phyloP scores from a whole-genome alignment of 495 filamentous ascomycete species.

The Aspergillus steynii region DNA sequence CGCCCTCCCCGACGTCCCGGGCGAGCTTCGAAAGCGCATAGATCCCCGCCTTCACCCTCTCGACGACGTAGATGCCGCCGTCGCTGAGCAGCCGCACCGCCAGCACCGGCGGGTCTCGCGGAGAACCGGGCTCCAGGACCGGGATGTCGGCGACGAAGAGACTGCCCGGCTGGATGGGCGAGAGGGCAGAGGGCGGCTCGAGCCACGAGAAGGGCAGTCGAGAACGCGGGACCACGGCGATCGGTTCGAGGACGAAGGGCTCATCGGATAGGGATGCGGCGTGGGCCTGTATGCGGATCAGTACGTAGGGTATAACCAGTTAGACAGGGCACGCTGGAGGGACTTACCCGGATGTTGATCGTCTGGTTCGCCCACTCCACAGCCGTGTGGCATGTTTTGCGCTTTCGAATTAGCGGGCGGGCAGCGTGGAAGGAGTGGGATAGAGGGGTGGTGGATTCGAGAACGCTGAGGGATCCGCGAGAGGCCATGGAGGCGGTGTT shows the following conservation, averaged over 20 bases:
- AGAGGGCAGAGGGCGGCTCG: slow-evolving; percentile 54
- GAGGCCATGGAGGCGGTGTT: slow-evolving; percentile 40
- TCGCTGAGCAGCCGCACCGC: slow-evolving; percentile 62
- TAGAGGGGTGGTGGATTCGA: slow-evolving; percentile 41
- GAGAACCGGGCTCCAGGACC: slow-evolving; percentile 58
- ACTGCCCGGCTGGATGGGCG: slow-evolving; percentile 51
- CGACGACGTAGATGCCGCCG: slow-evolving; percentile 66
- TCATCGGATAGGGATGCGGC: slow-evolving; percentile 56
- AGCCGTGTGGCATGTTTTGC: slow-evolving; percentile 29
- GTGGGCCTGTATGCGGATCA: slow-evolving; percentile 49
- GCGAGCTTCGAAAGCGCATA: slow-evolving; percentile 74
- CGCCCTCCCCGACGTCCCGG: slow-evolving; percentile 55
- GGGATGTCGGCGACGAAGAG: slow-evolving; percentile 62
- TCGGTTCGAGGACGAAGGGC: slow-evolving; percentile 58
- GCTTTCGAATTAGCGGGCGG: slow-evolving; percentile 34
- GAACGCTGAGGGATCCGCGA: slow-evolving; percentile 29
- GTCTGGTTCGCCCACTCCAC: slow-evolving; percentile 28
- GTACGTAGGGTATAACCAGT: slow-evolving; percentile 6
- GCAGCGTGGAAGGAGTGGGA: slow-evolving; percentile 23
- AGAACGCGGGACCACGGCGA: slow-evolving; percentile 62
- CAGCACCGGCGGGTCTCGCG: slow-evolving; percentile 51
- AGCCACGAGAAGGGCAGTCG: slow-evolving; percentile 60
- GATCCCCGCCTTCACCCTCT: slow-evolving; percentile 64
- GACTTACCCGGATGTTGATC: slow-evolving; percentile 37
- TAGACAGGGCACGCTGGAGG: slow-evolving; percentile 9